Percentiles rank a stretch among this genome's conserved stretches.
Conservation (phyloP, 768 basidiomycete genomes). For the Kwoniella sp. region DNA sequence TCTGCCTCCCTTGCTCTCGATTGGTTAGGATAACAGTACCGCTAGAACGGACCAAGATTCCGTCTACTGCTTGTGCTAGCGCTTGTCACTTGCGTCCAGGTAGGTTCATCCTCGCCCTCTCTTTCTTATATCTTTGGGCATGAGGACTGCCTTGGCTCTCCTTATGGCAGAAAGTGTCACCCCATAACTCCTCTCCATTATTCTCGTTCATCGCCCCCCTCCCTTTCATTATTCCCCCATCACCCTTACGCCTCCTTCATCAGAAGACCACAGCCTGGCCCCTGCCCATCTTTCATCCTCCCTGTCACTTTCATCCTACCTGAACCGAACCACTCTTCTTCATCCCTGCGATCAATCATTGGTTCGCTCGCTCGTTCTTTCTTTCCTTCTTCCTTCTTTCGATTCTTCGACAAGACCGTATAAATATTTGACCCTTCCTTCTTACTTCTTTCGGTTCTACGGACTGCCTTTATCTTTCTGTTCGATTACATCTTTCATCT, state of each 20-base stretch:
- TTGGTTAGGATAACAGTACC: too few species aligned
- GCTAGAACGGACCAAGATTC: too few species aligned
- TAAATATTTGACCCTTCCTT: neutral
- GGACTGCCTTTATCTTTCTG: neutral
- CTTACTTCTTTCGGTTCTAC: neutral
- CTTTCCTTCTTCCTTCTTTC: neutral
- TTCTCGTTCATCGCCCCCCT: neutral
- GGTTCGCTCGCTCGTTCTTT: neutral
- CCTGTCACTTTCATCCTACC: too few species aligned
- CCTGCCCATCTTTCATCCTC: too few species aligned
- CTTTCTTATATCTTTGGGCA: too few species aligned
- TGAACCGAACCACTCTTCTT: neutral
- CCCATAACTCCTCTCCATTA: conserved; percentile 7
- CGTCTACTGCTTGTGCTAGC: neutral
- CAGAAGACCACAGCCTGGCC: neutral
- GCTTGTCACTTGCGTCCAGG: too few species aligned
- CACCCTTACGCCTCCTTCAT: neutral
- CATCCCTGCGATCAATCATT: neutral
- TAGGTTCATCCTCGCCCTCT: too few species aligned
- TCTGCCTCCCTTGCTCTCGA: too few species aligned
- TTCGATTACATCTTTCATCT: neutral
- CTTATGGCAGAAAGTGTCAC: too few species aligned
- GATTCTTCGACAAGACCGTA: neutral
- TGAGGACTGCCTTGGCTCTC: too few species aligned
- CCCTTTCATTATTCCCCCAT: neutral